phyloP scores from a whole-genome alignment of 495 filamentous ascomycete genomes.

The Neurospora hispaniola region DNA sequence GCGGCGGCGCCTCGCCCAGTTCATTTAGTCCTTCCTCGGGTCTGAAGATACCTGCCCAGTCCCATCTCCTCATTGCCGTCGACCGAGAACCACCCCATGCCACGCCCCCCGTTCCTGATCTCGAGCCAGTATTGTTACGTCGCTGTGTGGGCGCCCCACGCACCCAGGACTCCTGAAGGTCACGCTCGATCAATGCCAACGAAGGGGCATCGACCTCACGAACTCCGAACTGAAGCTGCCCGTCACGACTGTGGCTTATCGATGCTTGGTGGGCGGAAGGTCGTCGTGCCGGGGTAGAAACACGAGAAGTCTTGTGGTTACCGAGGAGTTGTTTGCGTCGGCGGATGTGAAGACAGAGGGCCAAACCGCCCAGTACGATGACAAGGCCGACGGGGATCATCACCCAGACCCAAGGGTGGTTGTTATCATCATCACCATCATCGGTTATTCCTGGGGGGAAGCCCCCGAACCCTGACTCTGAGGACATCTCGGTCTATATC shows the following conservation, averaged over 20 bases:
- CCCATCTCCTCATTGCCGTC: constrained; percentile 3
- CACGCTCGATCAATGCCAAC: constrained; percentile 12
- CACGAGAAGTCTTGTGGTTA: neutral
- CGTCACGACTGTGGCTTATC: neutral
- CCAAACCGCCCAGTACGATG: constrained; percentile 6
- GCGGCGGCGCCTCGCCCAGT: constrained; percentile 47
- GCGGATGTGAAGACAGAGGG: constrained; percentile 8
- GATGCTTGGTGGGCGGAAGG: neutral
- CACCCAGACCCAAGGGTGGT: constrained; percentile 9
- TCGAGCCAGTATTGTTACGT: neutral
- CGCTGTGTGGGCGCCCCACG: constrained; percentile 6
- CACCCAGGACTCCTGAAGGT: constrained; percentile 18
- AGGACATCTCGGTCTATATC: neutral
- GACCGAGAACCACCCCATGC: neutral
- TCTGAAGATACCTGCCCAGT: constrained; percentile 3
- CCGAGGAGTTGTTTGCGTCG: constrained; percentile 1
- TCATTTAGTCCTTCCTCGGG: constrained; percentile 45
- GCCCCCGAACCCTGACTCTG: neutral
- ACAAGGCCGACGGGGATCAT: constrained; percentile 16
- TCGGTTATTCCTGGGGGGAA: neutral
- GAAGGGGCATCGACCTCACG: neutral
- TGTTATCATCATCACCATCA: neutral
- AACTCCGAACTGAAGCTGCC: neutral
- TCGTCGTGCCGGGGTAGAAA: neutral
- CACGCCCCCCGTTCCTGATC: neutral